Base-by-base conservation (phyloP, 768 basidiomycete species). In the Boletus reticuloceps region DNA sequence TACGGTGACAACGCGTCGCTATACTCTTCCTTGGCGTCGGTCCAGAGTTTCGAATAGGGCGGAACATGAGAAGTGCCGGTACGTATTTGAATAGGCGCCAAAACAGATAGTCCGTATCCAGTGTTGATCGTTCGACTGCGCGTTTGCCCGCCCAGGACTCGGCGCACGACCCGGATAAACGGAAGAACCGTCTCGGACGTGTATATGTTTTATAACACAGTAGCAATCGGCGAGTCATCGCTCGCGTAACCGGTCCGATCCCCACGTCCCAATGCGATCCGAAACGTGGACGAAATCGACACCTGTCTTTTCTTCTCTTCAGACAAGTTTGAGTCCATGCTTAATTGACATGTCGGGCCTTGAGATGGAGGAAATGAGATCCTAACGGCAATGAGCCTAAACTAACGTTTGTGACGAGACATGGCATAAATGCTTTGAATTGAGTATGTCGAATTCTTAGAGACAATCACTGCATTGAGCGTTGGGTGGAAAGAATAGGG, bases 271-370 rank as follows among this genome's bases (percentile, higher is more conserved):
- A 17, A 31, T 19, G 14, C 12, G 44, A 52, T 51, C 50, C 29
- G 47, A 53, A 57, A 58, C 51, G 41, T 25, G 47, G 25, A 29
- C 44, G 27, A 22, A 31, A 38, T n/a, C n/a, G 50, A 58, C 31
- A 27, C 36, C 11, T 37, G 20, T 40, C 29, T 32, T 38, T 3
- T 39, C 13, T 19, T 2, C 2, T 42, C n/a, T 40, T 50, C 39
- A 29, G 37, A 44, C 53, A 9, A 25, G n/a, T 43, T 53, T 31
- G 39, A n/a, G 34, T 27, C 31, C 17, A 25, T 16, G 40, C 22
- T 27, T 20, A 12, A 34, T 47, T 32, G 46, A 36, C 42, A n/a
- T 7, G 13, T 20, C 34, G 12, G 20, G 22, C n/a, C 34, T 32
- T 29, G 32, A 25, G 17, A 22, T 13, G 3, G 6, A 41, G 7